These are phyloP conservation scores for Podospora conica DNA, from an alignment of 495 filamentous ascomycete genomes.

Conservation along the genomic window DNA sequence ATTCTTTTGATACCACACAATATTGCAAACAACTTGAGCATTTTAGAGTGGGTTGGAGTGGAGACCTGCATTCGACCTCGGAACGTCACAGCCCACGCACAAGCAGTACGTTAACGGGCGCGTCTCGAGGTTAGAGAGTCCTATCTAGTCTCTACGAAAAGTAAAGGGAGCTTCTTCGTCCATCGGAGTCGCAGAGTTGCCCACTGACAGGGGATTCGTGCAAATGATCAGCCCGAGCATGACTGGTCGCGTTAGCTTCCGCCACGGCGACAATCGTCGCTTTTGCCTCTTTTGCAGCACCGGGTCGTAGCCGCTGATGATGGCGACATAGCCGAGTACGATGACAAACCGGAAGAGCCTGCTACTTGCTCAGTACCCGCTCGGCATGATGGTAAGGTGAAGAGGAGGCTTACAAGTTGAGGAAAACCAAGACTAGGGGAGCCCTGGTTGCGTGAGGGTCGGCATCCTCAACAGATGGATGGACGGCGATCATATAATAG, in stretches of 20 bases:
- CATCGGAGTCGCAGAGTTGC: neutral
- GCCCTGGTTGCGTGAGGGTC: neutral
- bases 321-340: neutral
- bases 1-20: no score
- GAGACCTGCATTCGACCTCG: no score
- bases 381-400: neutral
- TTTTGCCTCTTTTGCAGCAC: neutral
- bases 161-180: neutral
- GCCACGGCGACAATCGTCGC: neutral
- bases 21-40: no score
- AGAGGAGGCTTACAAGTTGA: neutral
- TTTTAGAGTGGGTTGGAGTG: no score
- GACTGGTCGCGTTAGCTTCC: neutral
- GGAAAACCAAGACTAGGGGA: neutral
- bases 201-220: neutral
- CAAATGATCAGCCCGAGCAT: neutral
- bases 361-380: neutral
- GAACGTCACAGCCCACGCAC: no score
- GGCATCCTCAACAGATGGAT: neutral
- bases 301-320: neutral
- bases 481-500: slow-evolving; percentile 3
- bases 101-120: no score
- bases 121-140: neutral
- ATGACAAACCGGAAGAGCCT: neutral
- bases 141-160: neutral